Percentiles rank a stretch among this genome's conserved stretches.
phyloP scores from a whole-genome alignment of 352 stramenopile genomes.

The Peronospora destructor region DNA sequence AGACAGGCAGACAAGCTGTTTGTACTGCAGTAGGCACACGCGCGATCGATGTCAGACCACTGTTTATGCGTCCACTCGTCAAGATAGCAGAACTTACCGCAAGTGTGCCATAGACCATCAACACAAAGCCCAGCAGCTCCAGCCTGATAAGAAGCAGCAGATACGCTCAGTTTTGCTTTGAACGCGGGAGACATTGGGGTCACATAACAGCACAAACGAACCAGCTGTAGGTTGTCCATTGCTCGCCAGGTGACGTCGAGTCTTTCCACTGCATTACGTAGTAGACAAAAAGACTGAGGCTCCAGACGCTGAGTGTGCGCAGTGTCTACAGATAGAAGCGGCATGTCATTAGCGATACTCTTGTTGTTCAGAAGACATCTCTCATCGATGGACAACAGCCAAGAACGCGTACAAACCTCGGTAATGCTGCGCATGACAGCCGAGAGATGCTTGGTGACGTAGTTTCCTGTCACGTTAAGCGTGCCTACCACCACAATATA shows the following conservation, averaged over 20 bases:
- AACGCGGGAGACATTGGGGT: neutral
- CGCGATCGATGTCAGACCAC: neutral
- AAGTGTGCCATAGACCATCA: conserved; percentile 77
- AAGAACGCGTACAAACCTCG: conserved; percentile 44
- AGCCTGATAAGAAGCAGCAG: conserved; percentile 35
- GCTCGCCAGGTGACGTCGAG: conserved; percentile 50
- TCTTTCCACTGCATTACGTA: conserved; percentile 70
- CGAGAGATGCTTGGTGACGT: conserved; percentile 83
- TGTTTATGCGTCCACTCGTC: conserved; percentile 6
- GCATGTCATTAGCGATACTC: conserved; percentile 10
- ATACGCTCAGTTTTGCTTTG: conserved; percentile 1
- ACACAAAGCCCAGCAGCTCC: conserved; percentile 60
- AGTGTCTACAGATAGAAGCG: conserved; percentile 41
- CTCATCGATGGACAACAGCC: conserved; percentile 4
- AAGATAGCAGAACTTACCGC: conserved; percentile 40
- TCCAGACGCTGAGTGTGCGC: conserved; percentile 72
- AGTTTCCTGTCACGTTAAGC: conserved; percentile 77
- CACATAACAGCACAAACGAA: conserved; percentile 20
- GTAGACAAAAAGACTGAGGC: conserved; percentile 68
- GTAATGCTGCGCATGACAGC: conserved; percentile 77
- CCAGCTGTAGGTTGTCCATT: conserved; percentile 69
- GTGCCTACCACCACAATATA: conserved; percentile 73
- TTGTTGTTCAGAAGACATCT: conserved; percentile 2
- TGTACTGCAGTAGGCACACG: conserved; percentile 50
- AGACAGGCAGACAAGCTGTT: conserved; percentile 64